phyloP scores from a whole-genome alignment of 1,284 basidiomycete genomes.

The Leccinum variabile region DNA sequence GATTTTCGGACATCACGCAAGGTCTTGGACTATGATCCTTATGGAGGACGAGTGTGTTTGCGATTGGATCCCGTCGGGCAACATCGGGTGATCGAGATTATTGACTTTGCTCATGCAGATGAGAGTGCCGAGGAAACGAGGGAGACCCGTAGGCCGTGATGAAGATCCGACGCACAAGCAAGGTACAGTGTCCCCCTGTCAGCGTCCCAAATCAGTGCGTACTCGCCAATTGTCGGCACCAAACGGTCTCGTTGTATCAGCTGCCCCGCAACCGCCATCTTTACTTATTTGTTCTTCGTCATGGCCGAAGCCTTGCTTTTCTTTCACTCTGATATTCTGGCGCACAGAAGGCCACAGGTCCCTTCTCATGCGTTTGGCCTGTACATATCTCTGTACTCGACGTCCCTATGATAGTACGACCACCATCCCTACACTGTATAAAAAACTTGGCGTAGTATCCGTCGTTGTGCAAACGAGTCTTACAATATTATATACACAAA shows the following conservation, averaged over 20 bases:
- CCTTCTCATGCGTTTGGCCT: not conserved
- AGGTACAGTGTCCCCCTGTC: too few relatives aligned
- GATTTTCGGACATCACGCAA: not conserved
- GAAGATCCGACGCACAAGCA: not conserved
- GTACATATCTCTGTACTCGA: not conserved
- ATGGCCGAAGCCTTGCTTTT: not conserved
- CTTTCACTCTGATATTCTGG: not conserved
- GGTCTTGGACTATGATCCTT: slow-evolving; percentile 26
- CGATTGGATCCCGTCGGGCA: not conserved
- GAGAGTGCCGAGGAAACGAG: not conserved
- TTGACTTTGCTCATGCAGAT: slow-evolving; percentile 14
- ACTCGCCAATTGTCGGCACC: not conserved
- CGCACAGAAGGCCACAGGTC: not conserved
- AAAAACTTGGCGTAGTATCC: not conserved
- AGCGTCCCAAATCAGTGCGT: not conserved
- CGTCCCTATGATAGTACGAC: too few relatives aligned
- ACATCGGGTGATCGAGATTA: slow-evolving; percentile 14
- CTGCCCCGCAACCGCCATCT: not conserved
- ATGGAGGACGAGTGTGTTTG: slow-evolving; percentile 22
- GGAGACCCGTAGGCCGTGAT: not conserved
- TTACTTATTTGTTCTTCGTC: not conserved
- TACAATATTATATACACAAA: too few relatives aligned
- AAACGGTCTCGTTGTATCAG: not conserved
- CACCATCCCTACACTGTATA: not conserved
- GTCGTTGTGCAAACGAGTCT: not conserved